Base-by-base conservation (phyloP, 1,284 basidiomycete species). In the Apiotrichum brassicae region DNA sequence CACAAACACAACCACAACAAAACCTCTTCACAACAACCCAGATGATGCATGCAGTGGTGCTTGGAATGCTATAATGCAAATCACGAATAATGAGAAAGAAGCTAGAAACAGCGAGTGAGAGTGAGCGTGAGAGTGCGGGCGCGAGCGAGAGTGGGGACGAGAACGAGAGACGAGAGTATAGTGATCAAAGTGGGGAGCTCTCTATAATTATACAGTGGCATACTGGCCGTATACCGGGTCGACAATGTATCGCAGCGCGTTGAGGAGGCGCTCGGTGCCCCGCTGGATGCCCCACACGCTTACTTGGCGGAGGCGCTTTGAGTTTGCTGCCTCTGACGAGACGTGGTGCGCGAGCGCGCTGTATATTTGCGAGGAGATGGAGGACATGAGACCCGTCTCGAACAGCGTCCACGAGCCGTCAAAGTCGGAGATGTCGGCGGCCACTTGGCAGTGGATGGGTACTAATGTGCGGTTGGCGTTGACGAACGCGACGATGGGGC, bases 401-500 rank as follows among this genome's bases (percentile, higher is more conserved):
- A 70, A 70, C 9, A 67, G 60, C 44, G 87, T 93, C 88, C 87
- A 93, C 30, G 86, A 79, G 6, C 89, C 89, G 67, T 92, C 86
- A 64, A 92, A 93, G 51, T 91, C 85, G 45, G 71, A 75, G 48
- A 93, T 72, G 54, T 86, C 81, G 61, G 90, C 85, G 23, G 85
- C 81, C 4, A 94, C 83, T 50, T 84, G 81, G 67, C 89, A 94
- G 57, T 85, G 87, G 48, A 97, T 91, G 11, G 92, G 92, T 3
- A 97, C 82, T 56, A 97, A 74, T 0, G 93, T 97, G 54, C 85
- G 82, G 68, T 97, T 93, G 1, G 86, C 85, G 68, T 95, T 95
- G 82, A 99, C 95, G 68, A 99, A 99, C 0, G 92, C 93, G 6
- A 98, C 95, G 57, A 99, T 97, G 4, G 95, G 94, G 51, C 95